Conservation (phyloP, 2,329 filamentous ascomycete species). For the Huntiella omanensis region DNA sequence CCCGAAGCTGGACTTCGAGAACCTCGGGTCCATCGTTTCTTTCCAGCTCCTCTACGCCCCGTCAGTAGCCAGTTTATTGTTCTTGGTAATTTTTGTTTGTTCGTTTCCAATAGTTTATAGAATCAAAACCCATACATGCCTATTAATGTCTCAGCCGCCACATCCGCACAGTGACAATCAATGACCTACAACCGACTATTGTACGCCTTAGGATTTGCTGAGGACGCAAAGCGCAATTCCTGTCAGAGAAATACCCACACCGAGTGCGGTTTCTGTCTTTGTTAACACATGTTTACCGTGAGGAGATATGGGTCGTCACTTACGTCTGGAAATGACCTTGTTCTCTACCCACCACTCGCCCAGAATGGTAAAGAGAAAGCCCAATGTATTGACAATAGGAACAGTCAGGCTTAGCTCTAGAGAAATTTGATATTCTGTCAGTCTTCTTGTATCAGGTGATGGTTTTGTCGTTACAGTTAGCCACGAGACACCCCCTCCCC, state of each 20-base stretch:
- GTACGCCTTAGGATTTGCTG: constrained; percentile 28
- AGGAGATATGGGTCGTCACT: constrained; percentile 15
- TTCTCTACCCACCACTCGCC: constrained; percentile 90
- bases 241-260: constrained; percentile 58
- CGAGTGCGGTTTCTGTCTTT: constrained; percentile 55
- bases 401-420: constrained; percentile 81
- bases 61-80: background rate
- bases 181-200: too few species aligned
- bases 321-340: constrained; percentile 72
- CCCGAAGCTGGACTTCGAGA: background rate
- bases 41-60: too few species aligned
- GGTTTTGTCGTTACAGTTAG: background rate
- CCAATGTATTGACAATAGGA: constrained; percentile 82
- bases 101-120: background rate
- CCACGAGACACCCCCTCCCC: background rate
- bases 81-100: background rate
- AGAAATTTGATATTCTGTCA: background rate
- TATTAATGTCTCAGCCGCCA: too few species aligned
- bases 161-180: too few species aligned
- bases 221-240: constrained; percentile 76
- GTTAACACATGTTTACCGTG: background rate
- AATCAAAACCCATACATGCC: too few species aligned
- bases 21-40: background rate
- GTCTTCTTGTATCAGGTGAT: background rate
- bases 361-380: constrained; percentile 87